A percentile compares a stretch with the other conserved stretches of the same genome.
Conservation (phyloP, 306 rosid genomes). For the Cicer pinnatifidum region DNA sequence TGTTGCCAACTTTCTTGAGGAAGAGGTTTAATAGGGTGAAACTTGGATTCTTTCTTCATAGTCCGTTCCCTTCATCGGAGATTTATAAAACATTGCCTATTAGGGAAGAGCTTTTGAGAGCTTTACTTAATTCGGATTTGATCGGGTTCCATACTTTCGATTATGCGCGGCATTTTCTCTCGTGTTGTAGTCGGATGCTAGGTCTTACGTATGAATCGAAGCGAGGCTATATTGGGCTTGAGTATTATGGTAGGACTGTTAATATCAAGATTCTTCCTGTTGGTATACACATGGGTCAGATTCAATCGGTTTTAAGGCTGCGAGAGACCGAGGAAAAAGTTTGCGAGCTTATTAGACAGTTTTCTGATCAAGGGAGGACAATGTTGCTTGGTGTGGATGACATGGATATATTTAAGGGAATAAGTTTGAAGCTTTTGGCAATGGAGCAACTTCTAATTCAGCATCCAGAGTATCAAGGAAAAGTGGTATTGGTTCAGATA, state of each 20-base stretch:
- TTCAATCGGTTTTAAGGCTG: conserved; percentile 65
- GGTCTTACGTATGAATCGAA: conserved; percentile 79
- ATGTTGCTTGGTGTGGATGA: conserved; percentile 82
- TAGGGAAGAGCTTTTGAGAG: conserved; percentile 78
- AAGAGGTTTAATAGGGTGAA: conserved; percentile 78
- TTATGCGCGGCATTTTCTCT: conserved; percentile 80
- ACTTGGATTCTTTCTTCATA: conserved; percentile 83
- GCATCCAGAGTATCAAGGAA: conserved; percentile 67
- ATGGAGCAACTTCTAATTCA: conserved; percentile 83
- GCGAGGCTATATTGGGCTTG: conserved; percentile 81
- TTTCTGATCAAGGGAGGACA: conserved; percentile 51
- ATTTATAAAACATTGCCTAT: conserved; percentile 78
- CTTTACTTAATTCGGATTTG: conserved; percentile 79
- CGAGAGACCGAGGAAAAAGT: conserved; percentile 62
- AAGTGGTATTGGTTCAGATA: conserved; percentile 82
- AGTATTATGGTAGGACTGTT: conserved; percentile 84
- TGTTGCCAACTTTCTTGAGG: conserved; percentile 83
- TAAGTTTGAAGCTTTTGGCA: conserved; percentile 80
- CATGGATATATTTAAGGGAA: conserved; percentile 90
- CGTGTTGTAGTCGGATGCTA: conserved; percentile 87
- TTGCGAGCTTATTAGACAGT: conserved; percentile 42
- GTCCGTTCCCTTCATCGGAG: conserved; percentile 86
- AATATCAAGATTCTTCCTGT: conserved; percentile 85
- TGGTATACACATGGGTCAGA: conserved; percentile 86
- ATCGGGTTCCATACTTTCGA: conserved; percentile 90